Percentiles rank a stretch among this genome's conserved stretches.
Evolutionary conservation across 169 alveolate genomes (phyloP).

Genomic region (Fabrea salina): DNA sequence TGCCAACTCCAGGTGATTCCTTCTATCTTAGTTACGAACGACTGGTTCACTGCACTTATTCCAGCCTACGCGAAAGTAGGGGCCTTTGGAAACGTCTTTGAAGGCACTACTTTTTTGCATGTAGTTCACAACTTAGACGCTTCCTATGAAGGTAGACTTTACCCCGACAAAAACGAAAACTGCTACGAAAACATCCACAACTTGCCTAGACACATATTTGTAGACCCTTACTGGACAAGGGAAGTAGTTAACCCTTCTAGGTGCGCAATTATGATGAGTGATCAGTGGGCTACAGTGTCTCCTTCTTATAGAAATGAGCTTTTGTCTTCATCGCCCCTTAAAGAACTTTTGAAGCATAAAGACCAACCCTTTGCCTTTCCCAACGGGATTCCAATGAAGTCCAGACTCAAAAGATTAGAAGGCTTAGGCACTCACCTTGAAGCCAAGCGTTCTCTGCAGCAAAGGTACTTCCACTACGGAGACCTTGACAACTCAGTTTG

Average conservation of each 20-base stretch:
- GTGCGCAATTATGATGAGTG: constrained; percentile 84
- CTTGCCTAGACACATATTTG: constrained; percentile 75
- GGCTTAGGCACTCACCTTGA: constrained; percentile 75
- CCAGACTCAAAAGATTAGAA: constrained; percentile 55
- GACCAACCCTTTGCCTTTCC: constrained; percentile 88
- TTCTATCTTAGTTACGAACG: constrained; percentile 84
- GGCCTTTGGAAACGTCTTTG: constrained; percentile 81
- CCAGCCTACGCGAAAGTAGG: constrained; percentile 81
- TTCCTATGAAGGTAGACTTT: constrained; percentile 86
- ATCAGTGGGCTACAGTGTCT: constrained; percentile 92
- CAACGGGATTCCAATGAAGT: constrained; percentile 84
- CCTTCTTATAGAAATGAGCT: constrained; percentile 87
- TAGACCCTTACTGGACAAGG: constrained; percentile 84
- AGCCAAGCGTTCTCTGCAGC: constrained; percentile 79
- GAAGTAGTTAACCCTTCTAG: constrained; percentile 87
- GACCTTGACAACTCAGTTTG: constrained; percentile 76
- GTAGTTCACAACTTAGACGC: constrained; percentile 88
- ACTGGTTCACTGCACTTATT: constrained; percentile 88
- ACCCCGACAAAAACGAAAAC: constrained; percentile 69
- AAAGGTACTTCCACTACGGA: constrained; percentile 75
- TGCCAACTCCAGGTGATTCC: constrained; percentile 74
- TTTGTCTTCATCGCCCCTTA: constrained; percentile 72
- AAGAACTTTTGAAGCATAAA: constrained; percentile 61
- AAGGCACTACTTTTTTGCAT: constrained; percentile 87
- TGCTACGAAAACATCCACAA: constrained; percentile 74